Base-by-base conservation (phyloP, 805 yeast species). In the Isabelozyma pseudorhagii region DNA sequence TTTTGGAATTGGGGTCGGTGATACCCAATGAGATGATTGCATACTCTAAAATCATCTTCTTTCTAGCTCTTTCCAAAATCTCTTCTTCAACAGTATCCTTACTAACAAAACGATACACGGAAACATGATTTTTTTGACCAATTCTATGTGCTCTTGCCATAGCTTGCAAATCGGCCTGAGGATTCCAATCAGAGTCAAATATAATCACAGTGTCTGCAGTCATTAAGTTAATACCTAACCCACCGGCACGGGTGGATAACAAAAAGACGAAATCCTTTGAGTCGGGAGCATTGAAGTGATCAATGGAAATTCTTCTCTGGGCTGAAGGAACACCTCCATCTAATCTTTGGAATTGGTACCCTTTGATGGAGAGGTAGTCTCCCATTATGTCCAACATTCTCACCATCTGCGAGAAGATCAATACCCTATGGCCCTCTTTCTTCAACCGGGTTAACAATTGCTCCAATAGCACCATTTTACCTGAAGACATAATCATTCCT, bases 61-160 rank as follows among this genome's bases (percentile, higher is more conserved):
- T 87, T 66, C 99, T 81, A 0, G 99, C 99, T 55, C 97, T 82
- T 69, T 94, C 99, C 57, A 94, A 75, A 52, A 94, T 96, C 65
- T 94, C 97, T 68, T 94, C 99, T 68, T 94, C 99, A 11, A 94
- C 97, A 0, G 99, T 94, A 61, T 94, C 99, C 61, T 94, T 94
- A 50, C 97, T 87, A n/a, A 94, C 98, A 72, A 94, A 89, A 64
- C 99, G 78, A 66, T 94, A 94, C 14, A 94, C 98, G 84, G 90
- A 89, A 38, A 94, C 99, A 69, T 94, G 99, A 60, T 89, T 91
- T 69, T 92, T 94, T 68, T 94, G 99, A n/a, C 99, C 99, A 65
- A 94, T 94, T 76, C 99, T 85, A 72, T 94, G 99, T 3, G 99
- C 99, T 71, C 99, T 84, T 0, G 99, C 99, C 99, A 94, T 94